A percentile compares a stretch with the other conserved stretches of the same genome.
Evolutionary conservation across 768 basidiomycete genomes (phyloP).

Genomic region (Amanita pseudoporphyria): DNA sequence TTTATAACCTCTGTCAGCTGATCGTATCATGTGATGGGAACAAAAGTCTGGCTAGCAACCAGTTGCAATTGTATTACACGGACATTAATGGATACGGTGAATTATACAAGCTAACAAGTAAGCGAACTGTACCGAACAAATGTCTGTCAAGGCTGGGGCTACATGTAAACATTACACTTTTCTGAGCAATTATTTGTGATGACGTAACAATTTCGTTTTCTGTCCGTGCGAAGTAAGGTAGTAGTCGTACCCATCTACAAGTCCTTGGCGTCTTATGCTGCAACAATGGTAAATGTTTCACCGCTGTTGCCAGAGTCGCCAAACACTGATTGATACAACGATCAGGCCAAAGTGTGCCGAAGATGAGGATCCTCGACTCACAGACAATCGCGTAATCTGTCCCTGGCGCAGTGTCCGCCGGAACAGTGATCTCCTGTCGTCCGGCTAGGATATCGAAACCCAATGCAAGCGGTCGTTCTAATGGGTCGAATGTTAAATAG

Average conservation of each 20-base stretch:
- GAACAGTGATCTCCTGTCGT: slow-evolving; percentile 28
- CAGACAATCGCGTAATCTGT: slow-evolving; percentile 33
- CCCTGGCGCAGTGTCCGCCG: slow-evolving; percentile 24
- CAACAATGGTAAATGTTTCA: slow-evolving; percentile 31
- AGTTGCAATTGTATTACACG: neutral
- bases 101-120: neutral
- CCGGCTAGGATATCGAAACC: slow-evolving; percentile 28
- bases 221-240: neutral
- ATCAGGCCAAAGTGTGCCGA: slow-evolving; percentile 5
- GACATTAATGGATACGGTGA: neutral
- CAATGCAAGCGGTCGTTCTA: slow-evolving; percentile 27
- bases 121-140: neutral
- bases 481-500: neutral
- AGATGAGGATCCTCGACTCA: slow-evolving; percentile 19
- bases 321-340: slow-evolving; percentile 26
- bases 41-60: neutral
- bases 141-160: neutral
- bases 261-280: neutral
- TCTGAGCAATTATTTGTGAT: neutral
- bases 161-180: slow-evolving; percentile 5
- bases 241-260: neutral
- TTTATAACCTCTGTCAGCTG: slow-evolving; percentile 14
- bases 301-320: slow-evolving; percentile 48
- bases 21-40: slow-evolving; percentile 8
- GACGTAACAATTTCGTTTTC: neutral